Evolutionary conservation across 176 grass and related monocot genomes (phyloP), one percentile per base, ranked within the genome.

Genomic region (Avena atlantica): DNA sequence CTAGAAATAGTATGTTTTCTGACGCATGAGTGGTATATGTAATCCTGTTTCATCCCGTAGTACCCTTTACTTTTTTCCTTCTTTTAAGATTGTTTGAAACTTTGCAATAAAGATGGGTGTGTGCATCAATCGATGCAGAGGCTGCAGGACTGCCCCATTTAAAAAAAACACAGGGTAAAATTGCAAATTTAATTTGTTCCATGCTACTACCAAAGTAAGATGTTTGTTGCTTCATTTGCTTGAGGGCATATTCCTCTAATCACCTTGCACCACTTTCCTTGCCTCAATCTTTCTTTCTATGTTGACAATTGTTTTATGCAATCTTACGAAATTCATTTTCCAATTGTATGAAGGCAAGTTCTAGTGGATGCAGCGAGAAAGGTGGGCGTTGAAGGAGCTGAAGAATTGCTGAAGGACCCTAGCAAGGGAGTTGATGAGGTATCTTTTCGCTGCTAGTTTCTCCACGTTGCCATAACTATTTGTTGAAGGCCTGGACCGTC

Each of bases 321-420:
- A 20, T 79, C 58, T 84, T 58, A 73, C 15, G 5, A 49, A 49
- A 61, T 86, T 86, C 0, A 20, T 55, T 69, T 68, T 84, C 23
- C 13, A 83, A 92, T 68, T 82, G 13, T 44, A 68, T 88, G 2
- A 80, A 98, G 97, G 79, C 87, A 96, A 88, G 92, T 98, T 90
- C 89, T 96, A 21, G 16, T 98, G 87, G 90, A 98, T 82, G 97
- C 90, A 88, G 90, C 94, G 12, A 91, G 77, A 86, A 98, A 98
- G 86, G 88, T 89, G 72, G 92, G 92, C 81, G 86, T 98, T 84
- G 93, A 90, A 88, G 94, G 92, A 76, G 97, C 97, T 25, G 90
- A 88, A 83, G 96, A 96, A 84, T 64, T 96, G 36, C 89, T 98
- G 70, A 76, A 91, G 81, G 94, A 98, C 55, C 83, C 96, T 13